Evolutionary conservation across 2,329 filamentous ascomycete species (phyloP), one percentile per base, ranked within the genome.

Genomic region (Blastomyces silverae): DNA sequence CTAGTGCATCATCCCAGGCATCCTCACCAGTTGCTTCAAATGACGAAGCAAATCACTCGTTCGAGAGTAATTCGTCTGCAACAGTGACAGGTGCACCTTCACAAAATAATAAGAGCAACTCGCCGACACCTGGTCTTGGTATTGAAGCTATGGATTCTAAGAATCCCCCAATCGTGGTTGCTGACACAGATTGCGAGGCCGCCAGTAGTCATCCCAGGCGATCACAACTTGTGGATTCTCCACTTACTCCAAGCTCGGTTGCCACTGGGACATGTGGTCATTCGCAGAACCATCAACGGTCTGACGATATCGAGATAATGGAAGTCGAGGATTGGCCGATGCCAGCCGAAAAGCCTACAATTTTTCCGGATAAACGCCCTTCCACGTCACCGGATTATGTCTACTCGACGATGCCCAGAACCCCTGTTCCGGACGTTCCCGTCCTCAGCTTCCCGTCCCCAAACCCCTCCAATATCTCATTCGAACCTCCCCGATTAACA

Each of bases 401-500:
- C 1, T 74, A 75, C 57, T 50, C 48, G 22, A 74, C 70, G 56
- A 73, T 77, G n/a, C 75, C 79, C 34, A 75, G 73, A 37, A 74
- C 79, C 52, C 75, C 79, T 5, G 76, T 75, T 20, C 73, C 77
- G 31, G 73, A 74, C 5, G 71, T 73, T 44, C 76, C 75, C 37
- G 71, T 74, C 13, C 74, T 74, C 8, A 77, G 77, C 64, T 79
- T 80, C 59, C 79, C 80, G 2, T 81, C 79, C 50, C 79, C 80
- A 0, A 78, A 77, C 66, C 75, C 75, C 22, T 76, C 74, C n/a
- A 72, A 73, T 63, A 71, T 74, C 39, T 77, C 76, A 17, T 77
- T 78, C 59, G 79, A 81, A 66, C 74, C 72, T 42, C 75, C 77
- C 55, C 79, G 79, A 20, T 75, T 77, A 17, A 73, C 73, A 52